Percentiles rank a stretch among this genome's conserved stretches.
Conservation (phyloP, 345 rosid genomes). For the Lepidium sativum region DNA sequence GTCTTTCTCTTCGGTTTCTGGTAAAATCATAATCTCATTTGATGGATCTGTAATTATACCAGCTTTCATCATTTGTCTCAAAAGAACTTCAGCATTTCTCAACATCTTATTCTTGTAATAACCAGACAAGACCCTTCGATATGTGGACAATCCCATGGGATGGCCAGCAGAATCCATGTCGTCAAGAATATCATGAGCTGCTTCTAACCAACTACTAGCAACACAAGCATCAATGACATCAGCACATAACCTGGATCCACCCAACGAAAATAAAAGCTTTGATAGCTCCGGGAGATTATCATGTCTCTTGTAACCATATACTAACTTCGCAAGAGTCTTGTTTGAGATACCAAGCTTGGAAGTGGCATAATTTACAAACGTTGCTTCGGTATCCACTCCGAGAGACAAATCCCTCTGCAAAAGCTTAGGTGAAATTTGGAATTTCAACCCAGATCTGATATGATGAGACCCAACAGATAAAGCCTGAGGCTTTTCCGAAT, state of each 20-base stretch:
- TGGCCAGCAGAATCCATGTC: conserved; percentile 50
- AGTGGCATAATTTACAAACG: conserved; percentile 35
- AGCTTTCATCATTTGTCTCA: conserved; percentile 44
- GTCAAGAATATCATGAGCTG: conserved; percentile 88
- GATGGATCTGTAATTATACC: conserved; percentile 34
- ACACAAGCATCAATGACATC: conserved; percentile 57
- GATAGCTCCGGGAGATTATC: conserved; percentile 48
- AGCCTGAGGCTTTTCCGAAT: conserved; percentile 30
- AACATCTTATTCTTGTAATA: conserved; percentile 44
- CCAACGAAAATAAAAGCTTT: conserved; percentile 31
- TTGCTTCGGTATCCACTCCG: conserved; percentile 27
- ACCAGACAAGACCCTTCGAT: conserved; percentile 42
- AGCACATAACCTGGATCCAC: conserved; percentile 31
- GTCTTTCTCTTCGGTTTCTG: conserved; percentile 26
- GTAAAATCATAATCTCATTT: conserved; percentile 18
- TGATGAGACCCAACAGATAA: conserved; percentile 66
- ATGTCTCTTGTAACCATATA: conserved; percentile 46
- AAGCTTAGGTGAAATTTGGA: conserved; percentile 44
- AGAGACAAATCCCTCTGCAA: conserved; percentile 45
- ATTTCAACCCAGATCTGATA: conserved; percentile 52
- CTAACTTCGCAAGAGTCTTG: conserved; percentile 56
- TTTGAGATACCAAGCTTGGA: conserved; percentile 43
- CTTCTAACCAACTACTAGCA: conserved; percentile 56
- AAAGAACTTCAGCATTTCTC: conserved; percentile 55
- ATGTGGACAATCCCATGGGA: conserved; percentile 28